Evolutionary conservation across 1,284 basidiomycete genomes (phyloP).

Genomic region (Tylopilus sp.): DNA sequence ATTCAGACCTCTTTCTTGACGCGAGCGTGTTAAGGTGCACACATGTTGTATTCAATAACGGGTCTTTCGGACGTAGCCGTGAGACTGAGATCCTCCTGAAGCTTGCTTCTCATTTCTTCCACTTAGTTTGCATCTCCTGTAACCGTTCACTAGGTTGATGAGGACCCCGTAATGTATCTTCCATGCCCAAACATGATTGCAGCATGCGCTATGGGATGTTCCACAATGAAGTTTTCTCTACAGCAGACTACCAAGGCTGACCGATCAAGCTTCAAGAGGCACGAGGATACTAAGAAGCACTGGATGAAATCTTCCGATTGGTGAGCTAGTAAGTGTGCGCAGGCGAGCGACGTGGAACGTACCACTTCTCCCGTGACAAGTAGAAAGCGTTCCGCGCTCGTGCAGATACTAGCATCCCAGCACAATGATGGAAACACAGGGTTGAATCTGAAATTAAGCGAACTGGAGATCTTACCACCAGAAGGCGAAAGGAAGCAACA

Average conservation of each 20-base stretch:
- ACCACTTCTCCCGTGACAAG: conserved; percentile 22
- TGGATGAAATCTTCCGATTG: conserved; percentile 16
- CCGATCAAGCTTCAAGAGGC: background rate
- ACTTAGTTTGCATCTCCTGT: conserved; percentile 15
- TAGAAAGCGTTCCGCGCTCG: conserved; percentile 4
- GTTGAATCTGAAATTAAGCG: background rate
- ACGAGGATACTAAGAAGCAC: conserved; percentile 14
- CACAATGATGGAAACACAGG: background rate
- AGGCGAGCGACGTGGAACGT: background rate
- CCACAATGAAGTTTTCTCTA: conserved; percentile 16
- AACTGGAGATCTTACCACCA: conserved; percentile 3
- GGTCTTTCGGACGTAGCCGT: conserved; percentile 29
- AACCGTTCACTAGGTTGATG: conserved; percentile 31
- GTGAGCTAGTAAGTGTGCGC: background rate
- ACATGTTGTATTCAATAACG: conserved; percentile 38
- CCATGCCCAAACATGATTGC: conserved; percentile 41
- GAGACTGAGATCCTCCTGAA: conserved; percentile 10
- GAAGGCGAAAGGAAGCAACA: conserved; percentile 5
- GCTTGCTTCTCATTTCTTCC: conserved; percentile 11
- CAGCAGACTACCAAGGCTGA: background rate
- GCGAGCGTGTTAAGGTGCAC: conserved; percentile 39
- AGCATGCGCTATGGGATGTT: conserved; percentile 13
- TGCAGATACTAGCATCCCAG: background rate
- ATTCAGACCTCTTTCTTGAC: conserved; percentile 38
- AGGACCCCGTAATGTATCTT: conserved; percentile 38